Evolutionary conservation across 805 yeast species (phyloP).

Genomic region (Lipomyces sp.): DNA sequence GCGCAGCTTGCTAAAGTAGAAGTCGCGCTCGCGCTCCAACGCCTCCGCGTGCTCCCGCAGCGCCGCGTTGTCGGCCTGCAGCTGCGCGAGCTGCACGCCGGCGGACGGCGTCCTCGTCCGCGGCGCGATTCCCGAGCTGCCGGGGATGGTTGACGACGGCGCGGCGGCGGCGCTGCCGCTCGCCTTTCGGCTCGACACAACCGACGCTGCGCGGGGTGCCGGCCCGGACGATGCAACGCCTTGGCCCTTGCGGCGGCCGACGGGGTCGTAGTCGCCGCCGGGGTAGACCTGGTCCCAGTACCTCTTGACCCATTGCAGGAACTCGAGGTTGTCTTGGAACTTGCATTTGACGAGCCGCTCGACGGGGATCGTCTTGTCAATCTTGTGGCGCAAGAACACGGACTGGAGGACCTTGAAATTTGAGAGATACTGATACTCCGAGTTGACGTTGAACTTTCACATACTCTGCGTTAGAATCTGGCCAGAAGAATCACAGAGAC

Average conservation of each 20-base stretch:
- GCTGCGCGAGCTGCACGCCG: conserved; percentile 31
- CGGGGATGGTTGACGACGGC: conserved; percentile 1
- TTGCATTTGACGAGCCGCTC: conserved; percentile 80
- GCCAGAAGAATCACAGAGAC: neutral
- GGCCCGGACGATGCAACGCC: conserved; percentile 6
- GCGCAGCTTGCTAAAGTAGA: conserved; percentile 83
- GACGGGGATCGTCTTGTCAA: conserved; percentile 74
- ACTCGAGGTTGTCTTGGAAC: conserved; percentile 90
- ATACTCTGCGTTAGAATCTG: neutral
- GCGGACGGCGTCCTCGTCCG: conserved; percentile 26
- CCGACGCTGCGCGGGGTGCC: conserved; percentile 18
- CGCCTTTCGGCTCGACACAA: conserved; percentile 20
- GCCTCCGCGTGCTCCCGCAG: conserved; percentile 59
- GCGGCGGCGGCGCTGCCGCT: conserved; percentile 1
- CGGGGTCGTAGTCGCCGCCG: conserved; percentile 68
- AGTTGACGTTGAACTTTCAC: conserved; percentile 52
- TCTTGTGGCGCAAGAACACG: conserved; percentile 65
- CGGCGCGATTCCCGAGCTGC: conserved; percentile 13
- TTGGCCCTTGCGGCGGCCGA: conserved; percentile 48
- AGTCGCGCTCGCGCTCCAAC: conserved; percentile 74
- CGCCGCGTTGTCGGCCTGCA: conserved; percentile 55
- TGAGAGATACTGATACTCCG: conserved; percentile 71
- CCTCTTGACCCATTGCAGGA: conserved; percentile 85
- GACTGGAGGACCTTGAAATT: conserved; percentile 86
- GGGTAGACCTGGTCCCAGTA: conserved; percentile 77